These are phyloP conservation scores for Hanseniaspora hatyaiensis DNA, from an alignment of 805 yeast genomes.

Conservation along the genomic window DNA sequence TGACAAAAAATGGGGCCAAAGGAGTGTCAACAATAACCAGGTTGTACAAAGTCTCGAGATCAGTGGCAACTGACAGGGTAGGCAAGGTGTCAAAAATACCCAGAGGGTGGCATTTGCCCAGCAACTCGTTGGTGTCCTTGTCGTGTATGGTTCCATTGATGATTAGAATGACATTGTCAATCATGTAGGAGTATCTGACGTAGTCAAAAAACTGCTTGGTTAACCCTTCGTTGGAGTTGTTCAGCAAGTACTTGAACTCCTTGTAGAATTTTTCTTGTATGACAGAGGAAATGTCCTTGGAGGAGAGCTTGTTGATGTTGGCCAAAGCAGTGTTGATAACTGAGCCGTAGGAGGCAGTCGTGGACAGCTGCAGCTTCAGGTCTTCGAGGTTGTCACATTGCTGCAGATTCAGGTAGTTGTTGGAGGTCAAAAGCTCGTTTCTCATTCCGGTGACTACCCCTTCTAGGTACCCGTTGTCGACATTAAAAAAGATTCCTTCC, in stretches of 20 bases:
- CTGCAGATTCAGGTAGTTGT: slow-evolving; percentile 82
- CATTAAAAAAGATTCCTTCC: slow-evolving; percentile 91
- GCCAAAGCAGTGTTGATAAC: slow-evolving; percentile 73
- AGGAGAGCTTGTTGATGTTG: slow-evolving; percentile 64
- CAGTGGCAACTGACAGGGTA: slow-evolving; percentile 87
- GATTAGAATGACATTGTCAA: slow-evolving; percentile 89
- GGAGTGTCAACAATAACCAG: slow-evolving; percentile 95
- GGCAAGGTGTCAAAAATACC: slow-evolving; percentile 99
- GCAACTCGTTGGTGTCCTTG: slow-evolving; percentile 77
- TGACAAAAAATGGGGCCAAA: slow-evolving; percentile 88
- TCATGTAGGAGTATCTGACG: slow-evolving; percentile 94
- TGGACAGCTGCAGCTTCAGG: slow-evolving; percentile 80
- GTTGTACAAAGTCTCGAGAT: slow-evolving; percentile 81
- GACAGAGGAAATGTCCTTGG: slow-evolving; percentile 22
- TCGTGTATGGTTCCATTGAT: slow-evolving; percentile 96
- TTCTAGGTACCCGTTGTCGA: slow-evolving; percentile 83
- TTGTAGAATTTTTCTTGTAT: slow-evolving; percentile 74
- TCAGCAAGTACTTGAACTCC: slow-evolving; percentile 74
- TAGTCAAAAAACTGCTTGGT: slow-evolving; percentile 77
- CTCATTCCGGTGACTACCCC: slow-evolving; percentile 92
- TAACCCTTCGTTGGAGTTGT: slow-evolving; percentile 65
- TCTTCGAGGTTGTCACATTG: slow-evolving; percentile 95
- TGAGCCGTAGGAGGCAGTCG: slow-evolving; percentile 83
- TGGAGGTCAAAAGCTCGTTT: slow-evolving; percentile 60
- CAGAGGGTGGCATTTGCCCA: slow-evolving; percentile 85